Evolutionary conservation across 148 eudicot genomes (phyloP).

Genomic region (Spergularia marina): DNA sequence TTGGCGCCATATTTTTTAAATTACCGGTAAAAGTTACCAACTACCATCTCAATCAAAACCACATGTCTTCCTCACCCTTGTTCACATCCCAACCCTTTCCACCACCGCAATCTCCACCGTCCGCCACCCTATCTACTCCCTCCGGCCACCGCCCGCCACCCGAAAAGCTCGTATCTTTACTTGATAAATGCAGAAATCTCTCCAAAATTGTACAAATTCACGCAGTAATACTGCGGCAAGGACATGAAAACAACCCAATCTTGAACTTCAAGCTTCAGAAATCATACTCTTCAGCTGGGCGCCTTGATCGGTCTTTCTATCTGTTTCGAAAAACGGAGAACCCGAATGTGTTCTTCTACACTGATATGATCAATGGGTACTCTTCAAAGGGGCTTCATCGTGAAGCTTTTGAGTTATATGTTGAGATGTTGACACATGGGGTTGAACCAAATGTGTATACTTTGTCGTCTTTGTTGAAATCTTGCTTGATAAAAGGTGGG

Average conservation of each 20-base stretch:
- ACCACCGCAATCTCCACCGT: constrained; percentile 7
- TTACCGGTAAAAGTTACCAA: constrained; percentile 5
- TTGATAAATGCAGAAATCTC: constrained; percentile 42
- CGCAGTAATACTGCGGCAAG: constrained; percentile 58
- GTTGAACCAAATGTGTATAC: constrained; percentile 76
- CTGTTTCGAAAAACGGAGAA: constrained; percentile 42
- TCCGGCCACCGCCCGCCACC: constrained; percentile 33
- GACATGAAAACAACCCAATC: constrained; percentile 48
- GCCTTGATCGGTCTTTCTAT: constrained; percentile 40
- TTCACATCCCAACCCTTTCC: constrained; percentile 23
- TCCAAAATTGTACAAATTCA: constrained; percentile 59
- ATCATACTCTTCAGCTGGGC: constrained; percentile 53
- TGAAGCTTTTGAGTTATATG: constrained; percentile 45
- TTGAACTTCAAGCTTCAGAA: constrained; percentile 80
- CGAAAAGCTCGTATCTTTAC: constrained; percentile 45
- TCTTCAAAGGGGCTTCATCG: constrained; percentile 33
- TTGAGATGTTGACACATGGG: constrained; percentile 51
- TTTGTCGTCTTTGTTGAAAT: constrained; percentile 57
- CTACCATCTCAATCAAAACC: background rate
- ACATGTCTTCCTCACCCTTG: constrained; percentile 27
- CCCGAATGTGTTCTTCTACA: constrained; percentile 64
- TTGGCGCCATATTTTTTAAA: constrained; percentile 15
- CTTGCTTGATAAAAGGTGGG: constrained; percentile 39
- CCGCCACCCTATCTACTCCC: constrained; percentile 6
- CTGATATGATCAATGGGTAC: constrained; percentile 59